Percentiles rank a stretch among this genome's conserved stretches.
Evolutionary conservation across 139 green algal species (phyloP).

Genomic region (Haematococcus lacustris): DNA sequence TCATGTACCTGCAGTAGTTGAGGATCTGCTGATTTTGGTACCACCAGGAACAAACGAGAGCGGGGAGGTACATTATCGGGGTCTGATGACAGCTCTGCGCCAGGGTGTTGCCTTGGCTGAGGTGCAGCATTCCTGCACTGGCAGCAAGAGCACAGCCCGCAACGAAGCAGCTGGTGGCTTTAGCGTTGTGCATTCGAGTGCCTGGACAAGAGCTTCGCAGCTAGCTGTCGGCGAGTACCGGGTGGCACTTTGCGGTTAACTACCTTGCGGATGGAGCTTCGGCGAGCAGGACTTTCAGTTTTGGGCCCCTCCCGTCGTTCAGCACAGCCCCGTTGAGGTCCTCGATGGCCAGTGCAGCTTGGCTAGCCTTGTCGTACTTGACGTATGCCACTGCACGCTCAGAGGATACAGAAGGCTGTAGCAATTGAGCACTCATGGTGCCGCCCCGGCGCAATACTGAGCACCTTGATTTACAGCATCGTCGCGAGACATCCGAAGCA

Average conservation of each 20-base stretch:
- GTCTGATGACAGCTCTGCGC: constrained; percentile 56
- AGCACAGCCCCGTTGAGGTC: constrained; percentile 73
- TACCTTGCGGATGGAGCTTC: constrained; percentile 60
- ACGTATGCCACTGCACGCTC: constrained; percentile 78
- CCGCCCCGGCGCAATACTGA: too few relatives aligned
- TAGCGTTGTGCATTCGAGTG: too few relatives aligned
- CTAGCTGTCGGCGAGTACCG: too few relatives aligned
- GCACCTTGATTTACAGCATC: too few relatives aligned
- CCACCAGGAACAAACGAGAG: constrained; percentile 84
- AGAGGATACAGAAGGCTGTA: constrained; percentile 11
- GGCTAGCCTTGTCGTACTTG: constrained; percentile 75
- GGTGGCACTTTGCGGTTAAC: too few relatives aligned
- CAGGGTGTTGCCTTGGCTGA: constrained; percentile 10
- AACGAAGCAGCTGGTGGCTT: neutral
- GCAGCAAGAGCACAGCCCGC: neutral
- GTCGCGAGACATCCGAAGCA: too few relatives aligned
- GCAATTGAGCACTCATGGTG: too few relatives aligned
- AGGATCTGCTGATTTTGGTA: constrained; percentile 79
- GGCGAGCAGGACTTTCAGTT: constrained; percentile 84
- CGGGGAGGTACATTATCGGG: constrained; percentile 81
- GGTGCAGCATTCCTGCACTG: too few relatives aligned
- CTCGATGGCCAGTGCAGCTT: constrained; percentile 75
- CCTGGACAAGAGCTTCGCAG: too few relatives aligned
- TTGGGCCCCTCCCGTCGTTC: constrained; percentile 77
- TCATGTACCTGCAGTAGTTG: constrained; percentile 64